phyloP scores from a whole-genome alignment of 768 basidiomycete genomes.

The Boletellus ananiceps region DNA sequence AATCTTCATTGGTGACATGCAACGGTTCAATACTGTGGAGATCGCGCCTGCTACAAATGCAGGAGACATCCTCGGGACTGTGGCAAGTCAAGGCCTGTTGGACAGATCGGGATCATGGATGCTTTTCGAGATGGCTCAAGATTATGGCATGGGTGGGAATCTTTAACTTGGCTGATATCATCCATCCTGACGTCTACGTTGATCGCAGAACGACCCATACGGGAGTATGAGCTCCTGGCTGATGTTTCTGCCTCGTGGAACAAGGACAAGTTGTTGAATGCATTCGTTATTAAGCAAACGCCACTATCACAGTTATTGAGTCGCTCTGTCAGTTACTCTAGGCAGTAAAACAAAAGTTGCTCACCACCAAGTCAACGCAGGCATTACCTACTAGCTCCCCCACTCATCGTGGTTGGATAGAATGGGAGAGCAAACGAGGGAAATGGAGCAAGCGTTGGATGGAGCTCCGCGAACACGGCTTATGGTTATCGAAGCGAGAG shows the following conservation, averaged over 20 bases:
- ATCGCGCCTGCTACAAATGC: constrained; percentile 64
- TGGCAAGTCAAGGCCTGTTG: constrained; percentile 64
- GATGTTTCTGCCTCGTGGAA: constrained; percentile 88
- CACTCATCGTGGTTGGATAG: constrained; percentile 59
- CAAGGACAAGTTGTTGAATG: constrained; percentile 73
- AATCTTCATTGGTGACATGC: constrained; percentile 73
- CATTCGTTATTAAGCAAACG: constrained; percentile 75
- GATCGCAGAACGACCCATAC: constrained; percentile 75
- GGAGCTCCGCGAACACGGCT: constrained; percentile 75
- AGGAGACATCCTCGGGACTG: constrained; percentile 62
- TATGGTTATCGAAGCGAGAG: constrained; percentile 89
- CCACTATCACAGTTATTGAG: constrained; percentile 56
- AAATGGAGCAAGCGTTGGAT: constrained; percentile 96
- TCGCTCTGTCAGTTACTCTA: constrained; percentile 46
- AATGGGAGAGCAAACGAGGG: constrained; percentile 86
- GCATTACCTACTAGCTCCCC: constrained; percentile 45
- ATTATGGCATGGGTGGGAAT: constrained; percentile 84
- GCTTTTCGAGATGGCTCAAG: constrained; percentile 84
- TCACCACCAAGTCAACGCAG: constrained; percentile 41
- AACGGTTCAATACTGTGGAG: constrained; percentile 71
- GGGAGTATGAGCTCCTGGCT: constrained; percentile 79
- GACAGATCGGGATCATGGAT: constrained; percentile 75
- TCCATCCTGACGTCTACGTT: constrained; percentile 6
- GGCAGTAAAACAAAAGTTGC: constrained; percentile 35
- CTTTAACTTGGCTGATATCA: neutral